Base-by-base conservation (phyloP, 2,329 filamentous ascomycete species). In the Ascochyta fabae region DNA sequence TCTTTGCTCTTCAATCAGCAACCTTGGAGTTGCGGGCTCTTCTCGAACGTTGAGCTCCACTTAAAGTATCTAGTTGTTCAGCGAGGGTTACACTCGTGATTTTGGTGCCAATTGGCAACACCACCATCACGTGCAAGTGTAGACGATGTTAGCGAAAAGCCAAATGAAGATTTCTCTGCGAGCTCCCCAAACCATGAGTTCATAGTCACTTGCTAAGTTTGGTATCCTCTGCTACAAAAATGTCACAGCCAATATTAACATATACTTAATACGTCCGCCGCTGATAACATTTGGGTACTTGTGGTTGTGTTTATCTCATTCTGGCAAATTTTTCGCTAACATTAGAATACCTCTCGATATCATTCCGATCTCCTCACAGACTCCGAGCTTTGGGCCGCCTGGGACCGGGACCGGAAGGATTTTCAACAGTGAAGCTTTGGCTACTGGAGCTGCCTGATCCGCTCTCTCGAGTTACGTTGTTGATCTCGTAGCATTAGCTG, bases 1-100 rank as follows among this genome's bases (percentile, higher is more conserved):
- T 19, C 19, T 19, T 19, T 19, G 19, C 19, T 19, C 19, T 19
- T 19, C 19, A 3, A 39, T 48, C 56, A 19, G 53, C 41, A 22
- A 61, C 79, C 9, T 85, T 79, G 62, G 85, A 88, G 65, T 81
- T 84, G 76, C 81, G 88, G n/a, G 88, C 86, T 12, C 79, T 81
- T 69, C 80, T 86, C 49, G 71, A 68, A 36, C 84, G 62, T 88
- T 87, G n/a, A 70, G 74, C 19, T 86, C 86, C 52, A 77, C 77
- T 75, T 81, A 88, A 40, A 88, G 76, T 38, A 83, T 79, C 80
- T 82, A 88, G 8, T 63, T 71, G 41, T 38, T 83, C 84, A 44
- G 68, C 82, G 53, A 88, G 78, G 24, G 76, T 82, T 24, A 66
- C 60, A 35, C 52, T 62, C 10, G 51, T 55, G 48, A 58, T 47